Evolutionary conservation across 75 land plant species (phyloP).

Genomic region (Sequoiadendron giganteum): DNA sequence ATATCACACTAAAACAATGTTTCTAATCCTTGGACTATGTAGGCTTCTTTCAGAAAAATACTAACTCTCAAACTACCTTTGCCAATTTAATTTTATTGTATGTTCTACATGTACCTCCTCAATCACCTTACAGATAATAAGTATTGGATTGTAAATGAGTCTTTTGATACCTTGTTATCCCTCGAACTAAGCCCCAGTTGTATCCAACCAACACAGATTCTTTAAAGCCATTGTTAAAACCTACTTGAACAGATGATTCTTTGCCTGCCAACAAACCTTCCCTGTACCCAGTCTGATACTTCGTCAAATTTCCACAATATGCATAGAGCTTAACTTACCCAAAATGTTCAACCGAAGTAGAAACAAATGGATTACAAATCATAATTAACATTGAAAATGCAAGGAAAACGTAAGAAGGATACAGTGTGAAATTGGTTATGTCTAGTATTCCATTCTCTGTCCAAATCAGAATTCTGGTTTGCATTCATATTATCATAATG

Average conservation of each 20-base stretch:
- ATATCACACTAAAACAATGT: neutral
- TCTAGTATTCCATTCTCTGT: slow-evolving; percentile 57
- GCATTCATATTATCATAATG: slow-evolving; percentile 19
- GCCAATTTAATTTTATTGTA: neutral
- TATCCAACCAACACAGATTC: slow-evolving; percentile 50
- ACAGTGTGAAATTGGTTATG: slow-evolving; percentile 59
- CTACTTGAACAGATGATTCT: slow-evolving; percentile 57
- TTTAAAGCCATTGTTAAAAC: slow-evolving; percentile 58
- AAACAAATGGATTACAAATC: neutral
- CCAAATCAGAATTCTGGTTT: slow-evolving; percentile 22
- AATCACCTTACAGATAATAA: neutral
- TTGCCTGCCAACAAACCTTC: slow-evolving; percentile 65
- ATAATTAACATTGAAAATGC: neutral
- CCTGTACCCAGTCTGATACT: slow-evolving; percentile 52
- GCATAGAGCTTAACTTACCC: too few species aligned
- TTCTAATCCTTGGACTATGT: neutral
- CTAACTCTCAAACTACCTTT: neutral
- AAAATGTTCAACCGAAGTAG: neutral
- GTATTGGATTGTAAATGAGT: neutral
- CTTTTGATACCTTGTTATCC: slow-evolving; percentile 42
- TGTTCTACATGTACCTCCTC: neutral
- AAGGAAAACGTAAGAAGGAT: neutral
- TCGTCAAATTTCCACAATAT: neutral
- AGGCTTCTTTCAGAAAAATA: neutral
- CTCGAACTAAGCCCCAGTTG: slow-evolving; percentile 63